These are phyloP conservation scores for Ormosia semicastrata DNA, from an alignment of 306 rosid genomes.

Conservation along the genomic window DNA sequence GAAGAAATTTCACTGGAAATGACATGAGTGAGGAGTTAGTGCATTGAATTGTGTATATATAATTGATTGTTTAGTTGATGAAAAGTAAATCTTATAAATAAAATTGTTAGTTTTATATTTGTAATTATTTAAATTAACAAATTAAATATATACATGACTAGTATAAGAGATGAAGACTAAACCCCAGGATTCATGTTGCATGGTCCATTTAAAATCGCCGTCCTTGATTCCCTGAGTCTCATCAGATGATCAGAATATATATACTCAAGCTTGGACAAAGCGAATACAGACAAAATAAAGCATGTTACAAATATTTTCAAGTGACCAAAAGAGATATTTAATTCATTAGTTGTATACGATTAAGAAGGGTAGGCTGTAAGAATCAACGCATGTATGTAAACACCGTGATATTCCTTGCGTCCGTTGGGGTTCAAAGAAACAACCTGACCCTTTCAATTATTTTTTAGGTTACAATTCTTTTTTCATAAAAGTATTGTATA, in stretches of 20 bases:
- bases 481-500: neutral
- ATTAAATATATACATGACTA: neutral
- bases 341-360: neutral
- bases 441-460: neutral
- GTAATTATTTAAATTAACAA: neutral
- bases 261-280: neutral
- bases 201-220: neutral
- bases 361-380: neutral
- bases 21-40: neutral
- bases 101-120: neutral
- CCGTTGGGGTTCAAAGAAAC: neutral
- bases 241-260: neutral
- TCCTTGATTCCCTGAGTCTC: neutral
- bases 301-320: neutral
- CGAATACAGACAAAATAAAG: neutral
- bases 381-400: neutral
- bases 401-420: conserved; percentile 4
- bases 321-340: neutral
- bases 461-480: neutral
- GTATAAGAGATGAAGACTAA: neutral
- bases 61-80: neutral
- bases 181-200: neutral
- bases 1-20: neutral
- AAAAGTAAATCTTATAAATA: neutral
- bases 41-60: neutral